Conservation (phyloP, 2,329 filamentous ascomycete genomes). For the Verticillium tricorpus region DNA sequence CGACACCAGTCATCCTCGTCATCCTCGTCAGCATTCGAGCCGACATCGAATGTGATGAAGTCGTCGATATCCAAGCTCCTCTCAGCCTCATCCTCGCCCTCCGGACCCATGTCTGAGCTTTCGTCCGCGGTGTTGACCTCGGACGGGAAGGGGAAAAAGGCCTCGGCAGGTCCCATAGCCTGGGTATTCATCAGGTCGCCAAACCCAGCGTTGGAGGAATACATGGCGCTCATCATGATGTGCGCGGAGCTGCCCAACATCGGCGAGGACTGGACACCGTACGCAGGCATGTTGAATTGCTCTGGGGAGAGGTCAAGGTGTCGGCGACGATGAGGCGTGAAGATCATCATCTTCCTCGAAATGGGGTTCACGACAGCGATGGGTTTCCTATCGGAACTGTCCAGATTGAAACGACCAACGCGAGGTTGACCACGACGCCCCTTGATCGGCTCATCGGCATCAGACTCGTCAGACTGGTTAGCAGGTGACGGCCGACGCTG, state of each 20-base stretch:
- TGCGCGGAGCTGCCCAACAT: slow-evolving; percentile 66
- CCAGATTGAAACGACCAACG: slow-evolving; percentile 49
- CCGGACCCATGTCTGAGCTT: slow-evolving; percentile 41
- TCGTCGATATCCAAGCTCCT: slow-evolving; percentile 63
- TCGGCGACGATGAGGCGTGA: slow-evolving; percentile 47
- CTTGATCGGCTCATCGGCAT: slow-evolving; percentile 44
- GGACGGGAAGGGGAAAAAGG: slow-evolving; percentile 66
- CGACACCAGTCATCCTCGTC: slow-evolving; percentile 45
- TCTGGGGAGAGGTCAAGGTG: slow-evolving; percentile 51
- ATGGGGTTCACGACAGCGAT: slow-evolving; percentile 54
- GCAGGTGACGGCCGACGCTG: slow-evolving; percentile 34
- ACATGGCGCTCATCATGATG: slow-evolving; percentile 74
- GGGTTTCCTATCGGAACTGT: slow-evolving; percentile 50
- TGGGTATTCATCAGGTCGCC: slow-evolving; percentile 57
- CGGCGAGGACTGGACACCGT: slow-evolving; percentile 40
- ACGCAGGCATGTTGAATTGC: slow-evolving; percentile 44
- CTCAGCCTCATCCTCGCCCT: slow-evolving; percentile 61
- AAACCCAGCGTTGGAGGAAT: slow-evolving; percentile 46
- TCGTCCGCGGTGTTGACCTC: slow-evolving; percentile 44
- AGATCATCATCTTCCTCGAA: slow-evolving; percentile 60
- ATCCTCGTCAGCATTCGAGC: slow-evolving; percentile 55
- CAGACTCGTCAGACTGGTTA: slow-evolving; percentile 34
- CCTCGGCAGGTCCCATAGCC: slow-evolving; percentile 68
- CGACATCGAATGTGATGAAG: slow-evolving; percentile 64
- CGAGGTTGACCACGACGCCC: slow-evolving; percentile 48